Conservation (phyloP, 2,329 filamentous ascomycete genomes). For the Aureobasidium lini region DNA sequence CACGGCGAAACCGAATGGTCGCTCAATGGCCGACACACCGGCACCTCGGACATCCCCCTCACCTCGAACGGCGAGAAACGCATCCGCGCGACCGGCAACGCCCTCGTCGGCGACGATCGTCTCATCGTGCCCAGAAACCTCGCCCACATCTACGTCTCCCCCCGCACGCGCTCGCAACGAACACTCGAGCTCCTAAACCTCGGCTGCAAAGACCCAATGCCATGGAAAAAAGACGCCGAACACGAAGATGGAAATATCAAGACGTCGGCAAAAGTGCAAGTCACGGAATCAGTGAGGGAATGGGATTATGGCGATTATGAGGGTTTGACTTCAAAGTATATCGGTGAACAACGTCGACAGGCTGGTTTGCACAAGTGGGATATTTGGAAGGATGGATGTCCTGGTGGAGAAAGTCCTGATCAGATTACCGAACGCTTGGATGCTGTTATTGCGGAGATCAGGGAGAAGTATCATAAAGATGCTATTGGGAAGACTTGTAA, state of each 20-base stretch:
- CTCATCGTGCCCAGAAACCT: conserved; percentile 77
- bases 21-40: conserved; percentile 71
- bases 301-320: conserved; percentile 61
- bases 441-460: conserved; percentile 65
- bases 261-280: conserved; percentile 37
- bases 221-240: conserved; percentile 48
- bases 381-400: conserved; percentile 85
- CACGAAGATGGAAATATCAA: conserved; percentile 24
- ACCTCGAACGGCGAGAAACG: conserved; percentile 62
- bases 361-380: conserved; percentile 59
- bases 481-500: conserved; percentile 47
- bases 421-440: conserved; percentile 69
- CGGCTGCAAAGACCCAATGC: conserved; percentile 59
- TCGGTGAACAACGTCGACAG: conserved; percentile 38
- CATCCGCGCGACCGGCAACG: conserved; percentile 61
- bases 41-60: conserved; percentile 75
- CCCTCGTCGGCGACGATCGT: conserved; percentile 74
- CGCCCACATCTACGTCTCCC: conserved; percentile 74
- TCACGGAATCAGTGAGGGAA: conserved; percentile 48
- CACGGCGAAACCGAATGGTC: conserved; percentile 97
- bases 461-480: conserved; percentile 39
- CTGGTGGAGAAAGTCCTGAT: conserved; percentile 62
- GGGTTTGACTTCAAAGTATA: conserved; percentile 47
- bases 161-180: conserved; percentile 71
- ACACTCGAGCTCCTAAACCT: conserved; percentile 86